A percentile compares a stretch with the other conserved stretches of the same genome.
phyloP scores from a whole-genome alignment of 139 green algal species.

The Chlorella sorokiniana region DNA sequence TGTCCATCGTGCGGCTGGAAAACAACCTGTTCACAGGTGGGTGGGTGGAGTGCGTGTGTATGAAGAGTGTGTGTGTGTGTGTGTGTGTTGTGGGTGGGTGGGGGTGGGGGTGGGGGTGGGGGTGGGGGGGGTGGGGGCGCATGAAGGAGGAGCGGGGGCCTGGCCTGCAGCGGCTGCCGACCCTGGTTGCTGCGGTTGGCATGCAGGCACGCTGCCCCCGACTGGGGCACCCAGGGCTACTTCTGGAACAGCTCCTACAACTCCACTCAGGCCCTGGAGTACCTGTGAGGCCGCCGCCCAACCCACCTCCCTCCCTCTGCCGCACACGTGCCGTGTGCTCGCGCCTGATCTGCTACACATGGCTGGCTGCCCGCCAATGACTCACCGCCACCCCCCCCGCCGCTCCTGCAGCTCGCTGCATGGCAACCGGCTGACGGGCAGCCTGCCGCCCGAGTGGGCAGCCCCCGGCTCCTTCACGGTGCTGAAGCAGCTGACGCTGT shows the following conservation, averaged over 20 bases:
- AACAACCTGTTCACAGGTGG: constrained; percentile 35
- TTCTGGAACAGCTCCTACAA: constrained; percentile 9
- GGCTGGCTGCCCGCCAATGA: not conserved
- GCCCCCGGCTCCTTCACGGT: not conserved
- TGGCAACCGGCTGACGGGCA: constrained; percentile 23
- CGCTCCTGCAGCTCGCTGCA: constrained; percentile 16
- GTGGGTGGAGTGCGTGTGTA: not conserved
- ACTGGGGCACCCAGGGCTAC: constrained; percentile 32
- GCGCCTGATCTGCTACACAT: not conserved
- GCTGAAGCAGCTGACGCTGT: constrained; percentile 27
- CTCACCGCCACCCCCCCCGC: not conserved
- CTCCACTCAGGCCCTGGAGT: constrained; percentile 10
- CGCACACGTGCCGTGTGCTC: not conserved
- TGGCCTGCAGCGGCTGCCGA: not conserved
- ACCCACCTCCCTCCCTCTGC: not conserved
- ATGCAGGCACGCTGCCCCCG: constrained; percentile 32
- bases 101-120: no score
- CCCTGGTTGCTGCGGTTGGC: not conserved
- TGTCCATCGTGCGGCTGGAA: constrained; percentile 23
- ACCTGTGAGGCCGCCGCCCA: constrained; percentile 5
- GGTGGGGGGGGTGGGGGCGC: no score
- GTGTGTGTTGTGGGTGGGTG: no score
- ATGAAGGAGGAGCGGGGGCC: no score
- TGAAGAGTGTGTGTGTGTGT: no score
- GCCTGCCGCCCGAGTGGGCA: constrained; percentile 10